A percentile compares a stretch with the other conserved stretches of the same genome.
Conservation (phyloP, 2,329 filamentous ascomycete genomes). For the Metarhizium robertsii region DNA sequence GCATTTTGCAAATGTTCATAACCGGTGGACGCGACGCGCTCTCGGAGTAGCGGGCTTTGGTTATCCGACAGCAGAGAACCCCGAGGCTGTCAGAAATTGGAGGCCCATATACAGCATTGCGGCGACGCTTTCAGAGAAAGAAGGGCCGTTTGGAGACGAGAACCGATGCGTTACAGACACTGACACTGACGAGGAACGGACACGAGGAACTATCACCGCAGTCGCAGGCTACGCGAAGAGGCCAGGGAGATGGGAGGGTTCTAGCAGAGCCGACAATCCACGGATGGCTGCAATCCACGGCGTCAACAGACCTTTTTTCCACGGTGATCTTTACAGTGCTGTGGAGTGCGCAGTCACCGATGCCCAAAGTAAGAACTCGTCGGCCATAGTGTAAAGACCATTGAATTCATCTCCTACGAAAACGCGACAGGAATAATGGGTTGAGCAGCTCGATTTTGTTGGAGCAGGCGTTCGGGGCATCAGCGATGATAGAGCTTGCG, state of each 20-base stretch:
- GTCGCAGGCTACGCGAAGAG: background rate
- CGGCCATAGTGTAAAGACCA: background rate
- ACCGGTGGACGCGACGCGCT: conserved; percentile 48
- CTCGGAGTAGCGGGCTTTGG: conserved; percentile 49
- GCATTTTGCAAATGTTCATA: conserved; percentile 45
- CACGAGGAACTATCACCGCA: conserved; percentile 1
- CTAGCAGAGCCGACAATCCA: background rate
- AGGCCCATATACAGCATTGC: conserved; percentile 25
- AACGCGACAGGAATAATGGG: background rate
- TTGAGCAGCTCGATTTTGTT: background rate
- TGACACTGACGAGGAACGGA: conserved; percentile 9
- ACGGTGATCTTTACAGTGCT: conserved; percentile 34
- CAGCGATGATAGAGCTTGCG: background rate
- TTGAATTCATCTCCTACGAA: background rate
- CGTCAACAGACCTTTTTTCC: conserved; percentile 38
- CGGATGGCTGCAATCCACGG: conserved; percentile 23
- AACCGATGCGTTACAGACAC: background rate
- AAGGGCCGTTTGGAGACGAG: conserved; percentile 3
- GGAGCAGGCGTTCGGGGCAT: background rate
- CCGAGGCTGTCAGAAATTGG: conserved; percentile 19
- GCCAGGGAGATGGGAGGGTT: background rate
- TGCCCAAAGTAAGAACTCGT: conserved; percentile 14
- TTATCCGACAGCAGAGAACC: conserved; percentile 23
- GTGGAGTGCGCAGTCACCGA: conserved; percentile 25
- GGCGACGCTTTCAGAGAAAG: conserved; percentile 10